A percentile compares a stretch with the other conserved stretches of the same genome.
phyloP scores from a whole-genome alignment of 306 rosid genomes.

The Macrotyloma uniflorum region DNA sequence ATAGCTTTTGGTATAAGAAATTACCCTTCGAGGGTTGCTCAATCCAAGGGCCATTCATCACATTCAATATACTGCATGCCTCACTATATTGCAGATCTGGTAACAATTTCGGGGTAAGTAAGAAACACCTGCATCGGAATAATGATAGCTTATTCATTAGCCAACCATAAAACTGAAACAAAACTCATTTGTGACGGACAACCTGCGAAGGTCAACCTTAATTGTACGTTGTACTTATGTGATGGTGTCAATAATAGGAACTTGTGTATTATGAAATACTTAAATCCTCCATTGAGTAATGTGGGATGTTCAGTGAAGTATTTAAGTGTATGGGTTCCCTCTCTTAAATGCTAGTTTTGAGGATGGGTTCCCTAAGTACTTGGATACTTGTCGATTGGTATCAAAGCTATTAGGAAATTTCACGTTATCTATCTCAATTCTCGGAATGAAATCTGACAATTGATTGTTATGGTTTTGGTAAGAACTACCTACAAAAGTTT shows the following conservation, averaged over 20 bases:
- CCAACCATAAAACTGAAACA: slow-evolving; percentile 1
- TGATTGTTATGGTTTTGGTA: no score
- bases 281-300: not conserved
- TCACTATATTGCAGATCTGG: slow-evolving; percentile 88
- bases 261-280: no score
- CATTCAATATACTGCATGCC: slow-evolving; percentile 86
- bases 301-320: no score
- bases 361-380: no score
- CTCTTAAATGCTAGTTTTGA: no score
- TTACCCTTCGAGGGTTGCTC: slow-evolving; percentile 72
- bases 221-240: not conserved
- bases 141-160: not conserved
- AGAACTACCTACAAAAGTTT: no score
- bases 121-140: slow-evolving; percentile 77
- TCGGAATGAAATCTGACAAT: no score
- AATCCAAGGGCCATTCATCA: slow-evolving; percentile 92
- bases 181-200: not conserved
- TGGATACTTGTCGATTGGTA: no score
- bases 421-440: no score
- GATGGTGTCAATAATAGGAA: not conserved
- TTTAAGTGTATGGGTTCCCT: no score
- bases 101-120: slow-evolving; percentile 90
- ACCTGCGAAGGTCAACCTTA: slow-evolving; percentile 26
- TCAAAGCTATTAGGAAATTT: no score
- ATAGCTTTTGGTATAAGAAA: not conserved